Evolutionary conservation across 2,329 filamentous ascomycete species (phyloP).

Genomic region (Colletotrichum endophyticum): DNA sequence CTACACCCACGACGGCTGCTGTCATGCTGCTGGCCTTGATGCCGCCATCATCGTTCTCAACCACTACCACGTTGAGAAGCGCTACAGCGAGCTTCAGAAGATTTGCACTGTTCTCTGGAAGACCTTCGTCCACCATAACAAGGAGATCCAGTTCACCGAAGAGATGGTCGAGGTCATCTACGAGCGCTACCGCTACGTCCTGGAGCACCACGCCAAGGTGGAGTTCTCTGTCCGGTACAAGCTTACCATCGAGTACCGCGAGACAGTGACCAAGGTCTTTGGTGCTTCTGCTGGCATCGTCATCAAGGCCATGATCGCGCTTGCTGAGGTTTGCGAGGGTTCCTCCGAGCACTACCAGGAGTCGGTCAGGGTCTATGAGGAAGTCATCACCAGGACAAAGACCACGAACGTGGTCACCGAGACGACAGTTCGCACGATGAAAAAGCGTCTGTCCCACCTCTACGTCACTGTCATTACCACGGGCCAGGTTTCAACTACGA

Average conservation of each 20-base stretch:
- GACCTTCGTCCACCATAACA: conserved; percentile 33
- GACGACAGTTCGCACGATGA: conserved; percentile 47
- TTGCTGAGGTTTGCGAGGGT: conserved; percentile 51
- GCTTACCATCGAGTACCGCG: conserved; percentile 52
- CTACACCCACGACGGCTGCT: conserved; percentile 35
- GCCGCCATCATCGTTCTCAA: conserved; percentile 48
- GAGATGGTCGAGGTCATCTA: conserved; percentile 46
- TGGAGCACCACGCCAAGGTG: conserved; percentile 46
- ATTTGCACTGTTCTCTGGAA: conserved; percentile 53
- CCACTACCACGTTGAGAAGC: conserved; percentile 47
- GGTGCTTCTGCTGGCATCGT: conserved; percentile 28
- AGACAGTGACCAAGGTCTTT: conserved; percentile 44
- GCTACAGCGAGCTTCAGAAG: conserved; percentile 49
- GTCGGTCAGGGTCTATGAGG: conserved; percentile 49
- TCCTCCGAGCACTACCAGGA: conserved; percentile 47
- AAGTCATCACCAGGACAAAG: conserved; percentile 41
- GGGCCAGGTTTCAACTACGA: conserved; percentile 37
- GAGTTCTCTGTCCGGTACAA: conserved; percentile 45
- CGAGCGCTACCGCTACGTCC: conserved; percentile 49
- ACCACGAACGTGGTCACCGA: conserved; percentile 36
- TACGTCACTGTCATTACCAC: conserved; percentile 43
- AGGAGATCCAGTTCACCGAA: conserved; percentile 42
- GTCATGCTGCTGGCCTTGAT: conserved; percentile 46
- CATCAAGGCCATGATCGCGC: conserved; percentile 36
- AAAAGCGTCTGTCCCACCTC: conserved; percentile 53